phyloP scores from a whole-genome alignment of 78 protist genomes.

The Guillardia theta region DNA sequence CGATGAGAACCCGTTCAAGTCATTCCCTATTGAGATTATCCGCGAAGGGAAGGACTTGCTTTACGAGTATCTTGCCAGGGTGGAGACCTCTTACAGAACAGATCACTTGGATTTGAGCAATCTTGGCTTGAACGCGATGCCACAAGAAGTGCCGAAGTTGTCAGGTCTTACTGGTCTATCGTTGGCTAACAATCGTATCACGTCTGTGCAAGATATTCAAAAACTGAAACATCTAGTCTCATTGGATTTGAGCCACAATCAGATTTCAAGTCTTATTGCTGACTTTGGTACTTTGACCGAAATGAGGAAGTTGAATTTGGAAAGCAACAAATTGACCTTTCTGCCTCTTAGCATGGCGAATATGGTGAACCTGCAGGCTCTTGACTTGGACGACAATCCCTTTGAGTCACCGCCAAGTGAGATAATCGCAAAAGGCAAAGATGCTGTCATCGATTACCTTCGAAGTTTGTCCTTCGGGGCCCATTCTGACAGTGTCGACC shows the following conservation, averaged over 20 bases:
- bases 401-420: conserved; percentile 19
- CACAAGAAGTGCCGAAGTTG: background rate
- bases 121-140: background rate
- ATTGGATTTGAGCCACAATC: background rate
- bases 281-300: background rate
- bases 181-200: background rate
- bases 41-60: background rate
- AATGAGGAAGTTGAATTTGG: background rate
- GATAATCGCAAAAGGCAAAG: background rate
- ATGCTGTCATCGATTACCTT: background rate
- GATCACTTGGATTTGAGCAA: background rate
- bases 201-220: too few relatives aligned
- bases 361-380: background rate
- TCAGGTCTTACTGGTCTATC: background rate
- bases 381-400: background rate
- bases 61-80: background rate
- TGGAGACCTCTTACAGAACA: background rate
- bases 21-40: background rate
- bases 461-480: background rate
- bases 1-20: background rate
- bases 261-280: too few relatives aligned
- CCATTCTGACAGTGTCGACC: background rate
- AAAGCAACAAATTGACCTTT: background rate
- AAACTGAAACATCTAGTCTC: too few relatives aligned
- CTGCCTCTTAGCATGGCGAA: background rate